Percentiles rank a stretch among this genome's conserved stretches.
Conservation (phyloP, 2,329 filamentous ascomycete genomes). For the Didymella pomorum region DNA sequence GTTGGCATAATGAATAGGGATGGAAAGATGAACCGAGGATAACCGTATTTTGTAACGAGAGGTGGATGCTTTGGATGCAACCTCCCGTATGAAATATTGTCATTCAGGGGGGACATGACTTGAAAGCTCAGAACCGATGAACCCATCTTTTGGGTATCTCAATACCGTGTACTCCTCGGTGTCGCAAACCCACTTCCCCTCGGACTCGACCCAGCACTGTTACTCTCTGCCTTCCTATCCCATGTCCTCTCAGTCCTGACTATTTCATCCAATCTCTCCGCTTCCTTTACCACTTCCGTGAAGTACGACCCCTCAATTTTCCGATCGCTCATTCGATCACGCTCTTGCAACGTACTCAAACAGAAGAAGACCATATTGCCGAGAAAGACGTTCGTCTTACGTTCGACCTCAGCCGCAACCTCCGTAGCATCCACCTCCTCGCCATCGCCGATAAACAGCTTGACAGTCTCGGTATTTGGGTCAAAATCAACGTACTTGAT, state of each 20-base stretch:
- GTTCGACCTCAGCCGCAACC: conserved; percentile 36
- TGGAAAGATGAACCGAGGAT: too few species aligned
- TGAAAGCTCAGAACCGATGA: too few species aligned
- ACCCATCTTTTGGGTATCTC: too few species aligned
- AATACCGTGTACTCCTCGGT: conserved; percentile 1
- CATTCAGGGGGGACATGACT: too few species aligned
- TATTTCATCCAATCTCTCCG: conserved; percentile 31
- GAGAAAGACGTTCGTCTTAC: conserved; percentile 27
- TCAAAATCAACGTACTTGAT: conserved; percentile 32
- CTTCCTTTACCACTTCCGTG: conserved; percentile 30
- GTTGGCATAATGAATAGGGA: too few species aligned
- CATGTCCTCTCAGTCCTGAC: conserved; percentile 20
- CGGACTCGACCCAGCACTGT: neutral
- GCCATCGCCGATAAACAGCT: conserved; percentile 26
- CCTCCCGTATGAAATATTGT: too few species aligned
- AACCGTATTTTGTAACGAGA: too few species aligned
- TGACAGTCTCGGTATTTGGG: conserved; percentile 12
- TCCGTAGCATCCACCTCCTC: conserved; percentile 29
- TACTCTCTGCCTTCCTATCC: neutral
- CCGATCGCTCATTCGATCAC: neutral
- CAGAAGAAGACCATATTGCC: conserved; percentile 36
- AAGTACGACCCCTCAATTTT: conserved; percentile 23
- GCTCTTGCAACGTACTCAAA: conserved; percentile 27
- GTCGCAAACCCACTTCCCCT: conserved; percentile 1
- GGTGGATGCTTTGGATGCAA: too few species aligned